Evolutionary conservation across 495 filamentous ascomycete species (phyloP).

Genomic region (Neurospora sp.): DNA sequence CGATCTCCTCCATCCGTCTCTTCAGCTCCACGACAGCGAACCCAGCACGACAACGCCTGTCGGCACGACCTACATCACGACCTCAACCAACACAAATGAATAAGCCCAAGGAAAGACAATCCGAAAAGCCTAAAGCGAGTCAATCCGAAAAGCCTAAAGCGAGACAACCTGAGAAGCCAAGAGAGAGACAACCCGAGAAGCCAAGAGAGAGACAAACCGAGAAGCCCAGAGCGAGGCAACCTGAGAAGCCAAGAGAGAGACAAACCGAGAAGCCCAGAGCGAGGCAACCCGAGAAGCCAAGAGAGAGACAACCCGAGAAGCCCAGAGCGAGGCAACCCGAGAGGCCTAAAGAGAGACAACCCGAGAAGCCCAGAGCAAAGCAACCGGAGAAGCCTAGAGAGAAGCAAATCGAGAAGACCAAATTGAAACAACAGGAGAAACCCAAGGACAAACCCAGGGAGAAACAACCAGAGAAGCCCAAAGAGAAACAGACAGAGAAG

Average conservation of each 20-base stretch:
- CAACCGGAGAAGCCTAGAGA: too few relatives aligned
- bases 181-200: neutral
- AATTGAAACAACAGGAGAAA: neutral
- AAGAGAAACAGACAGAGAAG: neutral
- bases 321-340: too few relatives aligned
- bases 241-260: neutral
- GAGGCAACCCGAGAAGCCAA: too few relatives aligned
- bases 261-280: neutral
- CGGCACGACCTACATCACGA: neutral
- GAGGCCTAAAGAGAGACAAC: too few relatives aligned
- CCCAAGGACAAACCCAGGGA: too few relatives aligned
- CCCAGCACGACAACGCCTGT: neutral
- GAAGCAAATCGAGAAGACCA: neutral
- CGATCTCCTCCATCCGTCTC: conserved; percentile 1
- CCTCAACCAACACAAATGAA: neutral
- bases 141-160: neutral
- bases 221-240: neutral
- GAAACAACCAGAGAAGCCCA: too few relatives aligned
- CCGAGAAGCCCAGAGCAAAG: neutral
- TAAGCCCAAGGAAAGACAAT: neutral
- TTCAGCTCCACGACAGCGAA: neutral
- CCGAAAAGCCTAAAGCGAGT: neutral
- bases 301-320: too few relatives aligned
- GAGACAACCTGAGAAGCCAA: neutral
- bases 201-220: neutral